Conservation (phyloP, 768 basidiomycete species). For the Boletus rex-veris region DNA sequence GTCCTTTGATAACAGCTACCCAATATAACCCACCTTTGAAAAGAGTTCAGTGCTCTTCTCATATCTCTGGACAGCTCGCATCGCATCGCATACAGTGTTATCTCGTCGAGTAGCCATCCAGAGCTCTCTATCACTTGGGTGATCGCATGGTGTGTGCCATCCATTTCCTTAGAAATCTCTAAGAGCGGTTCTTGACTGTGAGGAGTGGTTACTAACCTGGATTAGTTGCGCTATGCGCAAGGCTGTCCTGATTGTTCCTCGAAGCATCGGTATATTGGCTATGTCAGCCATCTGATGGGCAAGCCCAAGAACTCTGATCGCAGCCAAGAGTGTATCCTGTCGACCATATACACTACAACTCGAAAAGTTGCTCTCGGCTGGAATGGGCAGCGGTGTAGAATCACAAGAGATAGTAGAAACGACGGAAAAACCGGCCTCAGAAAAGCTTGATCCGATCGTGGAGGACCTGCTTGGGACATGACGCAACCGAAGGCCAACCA, state of each 20-base stretch:
- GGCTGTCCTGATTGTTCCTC: slow-evolving; percentile 7
- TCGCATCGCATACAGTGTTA: neutral
- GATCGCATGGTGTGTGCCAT: slow-evolving; percentile 11
- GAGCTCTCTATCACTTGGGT: slow-evolving; percentile 11
- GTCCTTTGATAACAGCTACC: no score
- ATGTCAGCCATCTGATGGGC: slow-evolving; percentile 9
- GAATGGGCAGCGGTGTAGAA: neutral
- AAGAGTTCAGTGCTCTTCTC: neutral
- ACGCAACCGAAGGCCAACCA: no score
- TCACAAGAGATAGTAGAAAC: neutral
- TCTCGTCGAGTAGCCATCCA: slow-evolving; percentile 15
- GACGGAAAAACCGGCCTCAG: no score
- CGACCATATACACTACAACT: neutral
- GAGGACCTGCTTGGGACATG: neutral
- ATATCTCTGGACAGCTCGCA: neutral
- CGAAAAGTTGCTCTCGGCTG: neutral
- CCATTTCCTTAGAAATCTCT: slow-evolving; percentile 6
- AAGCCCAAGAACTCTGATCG: slow-evolving; percentile 8
- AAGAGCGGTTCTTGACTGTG: neutral
- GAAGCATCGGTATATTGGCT: neutral
- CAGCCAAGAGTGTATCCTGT: neutral
- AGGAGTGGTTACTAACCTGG: slow-evolving; percentile 1
- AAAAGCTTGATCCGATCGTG: neutral
- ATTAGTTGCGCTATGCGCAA: slow-evolving; percentile 8
- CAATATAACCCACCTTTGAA: slow-evolving; percentile 2